Evolutionary conservation across 768 basidiomycete species (phyloP), one percentile per base, ranked within the genome.

Genomic region (Pulveroboletus sp.): DNA sequence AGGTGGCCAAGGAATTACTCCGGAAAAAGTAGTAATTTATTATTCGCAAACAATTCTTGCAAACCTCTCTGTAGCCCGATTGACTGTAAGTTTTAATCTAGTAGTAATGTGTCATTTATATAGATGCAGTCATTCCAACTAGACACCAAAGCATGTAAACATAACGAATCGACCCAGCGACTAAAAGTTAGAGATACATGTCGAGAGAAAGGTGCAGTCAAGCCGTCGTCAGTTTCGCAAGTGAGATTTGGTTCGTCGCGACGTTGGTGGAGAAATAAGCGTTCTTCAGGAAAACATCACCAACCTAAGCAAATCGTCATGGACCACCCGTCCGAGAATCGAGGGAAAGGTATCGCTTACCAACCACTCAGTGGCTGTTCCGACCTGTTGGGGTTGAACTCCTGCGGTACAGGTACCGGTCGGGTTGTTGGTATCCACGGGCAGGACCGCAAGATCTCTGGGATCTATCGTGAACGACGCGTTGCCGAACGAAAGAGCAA

Each of bases 211-310:
- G 26, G 10, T 4, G 10, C 6, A 37, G 39, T 62, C 44, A 68
- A 20, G 42, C 20, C 26, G 64, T 75, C 11, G 71, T 69, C 45
- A 81, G 72, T 58, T 78, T 74, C 20, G 83, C 84, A 51, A 87
- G 73, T 22, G 75, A 79, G 27, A 87, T 71, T 34, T 75, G 70
- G 62, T 86, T 84, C 56, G 75, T 74, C 11, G 53, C 63, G 13
- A 79, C 78, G 55, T 89, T 72, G 11, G 79, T 82, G 6, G 83
- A 84, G 63, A 84, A 83, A 63, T 86, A 86, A 1, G 75, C 85
- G 58, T 86, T 89, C 77, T 88, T 88, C 60, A 87, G 69, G 73
- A 87, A 88, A 22, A 82, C 82, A 56, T 85, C 88, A 24, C 86
- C 86, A 30, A 85, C 72, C 66, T 68, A 17, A 26, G 23, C n/a